These are phyloP conservation scores for Saccharomycopsis hybrid DNA, from an alignment of 1,139 yeast species.

Conservation along the genomic window DNA sequence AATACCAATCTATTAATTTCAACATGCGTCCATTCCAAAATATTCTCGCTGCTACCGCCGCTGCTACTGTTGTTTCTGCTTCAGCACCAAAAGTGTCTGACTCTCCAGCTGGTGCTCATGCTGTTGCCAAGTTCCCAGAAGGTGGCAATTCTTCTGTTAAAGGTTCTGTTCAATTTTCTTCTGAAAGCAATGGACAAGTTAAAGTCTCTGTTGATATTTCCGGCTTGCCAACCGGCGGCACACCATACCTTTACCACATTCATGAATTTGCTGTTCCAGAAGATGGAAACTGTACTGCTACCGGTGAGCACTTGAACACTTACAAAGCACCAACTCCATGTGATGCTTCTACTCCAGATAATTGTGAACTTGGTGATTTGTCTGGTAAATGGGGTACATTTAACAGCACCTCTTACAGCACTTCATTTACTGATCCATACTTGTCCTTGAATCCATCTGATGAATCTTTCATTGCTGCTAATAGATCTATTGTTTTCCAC, in stretches of 20 bases:
- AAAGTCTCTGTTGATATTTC: constrained; percentile 52
- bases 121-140: constrained; percentile 6
- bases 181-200: constrained; percentile 34
- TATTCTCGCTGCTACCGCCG: neutral
- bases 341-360: constrained; percentile 33
- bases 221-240: constrained; percentile 48
- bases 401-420: constrained; percentile 49
- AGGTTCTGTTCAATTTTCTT: constrained; percentile 31
- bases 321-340: constrained; percentile 39
- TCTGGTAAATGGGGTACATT: constrained; percentile 59
- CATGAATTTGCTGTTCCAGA: constrained; percentile 42
- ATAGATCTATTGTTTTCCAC: constrained; percentile 48
- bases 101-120: constrained; percentile 9
- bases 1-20: too few relatives aligned
- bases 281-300: constrained; percentile 41
- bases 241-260: constrained; percentile 53
- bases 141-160: constrained; percentile 30
- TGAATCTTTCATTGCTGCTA: constrained; percentile 40
- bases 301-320: constrained; percentile 50
- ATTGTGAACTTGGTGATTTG: constrained; percentile 55
- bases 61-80: neutral
- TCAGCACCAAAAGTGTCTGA: constrained; percentile 4
- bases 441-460: constrained; percentile 45
- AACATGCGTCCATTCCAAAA: too few relatives aligned
- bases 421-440: constrained; percentile 45